Evolutionary conservation across 257 asterid species (phyloP).

Genomic region (Orobanche coerulescens): DNA sequence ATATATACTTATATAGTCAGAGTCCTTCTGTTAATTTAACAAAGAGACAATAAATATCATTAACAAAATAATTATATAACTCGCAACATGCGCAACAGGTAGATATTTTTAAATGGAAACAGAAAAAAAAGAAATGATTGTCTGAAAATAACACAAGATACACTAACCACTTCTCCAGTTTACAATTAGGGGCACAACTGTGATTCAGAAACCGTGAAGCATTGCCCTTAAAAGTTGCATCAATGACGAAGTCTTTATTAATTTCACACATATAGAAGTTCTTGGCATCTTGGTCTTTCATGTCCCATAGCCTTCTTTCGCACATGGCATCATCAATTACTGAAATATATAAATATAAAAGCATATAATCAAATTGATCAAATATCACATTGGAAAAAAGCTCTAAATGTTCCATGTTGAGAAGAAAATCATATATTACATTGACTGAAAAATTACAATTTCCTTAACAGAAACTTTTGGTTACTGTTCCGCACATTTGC

Average conservation of each 20-base stretch:
- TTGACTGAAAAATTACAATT: background rate
- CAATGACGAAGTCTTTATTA: conserved; percentile 79
- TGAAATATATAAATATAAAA: conserved; percentile 34
- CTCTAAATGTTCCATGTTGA: background rate
- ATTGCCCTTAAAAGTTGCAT: conserved; percentile 93
- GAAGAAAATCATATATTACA: background rate
- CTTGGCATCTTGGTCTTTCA: conserved; percentile 65
- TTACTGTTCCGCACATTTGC: background rate
- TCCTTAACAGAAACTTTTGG: background rate
- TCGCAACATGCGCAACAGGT: background rate
- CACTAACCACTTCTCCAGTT: conserved; percentile 86
- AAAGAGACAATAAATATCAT: background rate
- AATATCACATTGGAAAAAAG: background rate
- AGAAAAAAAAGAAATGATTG: background rate
- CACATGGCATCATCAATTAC: conserved; percentile 88
- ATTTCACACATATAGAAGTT: conserved; percentile 96
- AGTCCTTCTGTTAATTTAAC: background rate
- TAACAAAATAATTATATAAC: background rate
- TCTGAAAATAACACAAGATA: conserved; percentile 15
- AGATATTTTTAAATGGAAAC: background rate
- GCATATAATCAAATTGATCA: conserved; percentile 16
- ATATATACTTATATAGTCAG: background rate
- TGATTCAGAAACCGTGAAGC: conserved; percentile 85
- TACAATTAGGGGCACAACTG: conserved; percentile 89
- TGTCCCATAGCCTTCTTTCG: conserved; percentile 84